Evolutionary conservation across 148 eudicot genomes (phyloP), one percentile per base, ranked within the genome.

Genomic region (Chenopodium quinoa): DNA sequence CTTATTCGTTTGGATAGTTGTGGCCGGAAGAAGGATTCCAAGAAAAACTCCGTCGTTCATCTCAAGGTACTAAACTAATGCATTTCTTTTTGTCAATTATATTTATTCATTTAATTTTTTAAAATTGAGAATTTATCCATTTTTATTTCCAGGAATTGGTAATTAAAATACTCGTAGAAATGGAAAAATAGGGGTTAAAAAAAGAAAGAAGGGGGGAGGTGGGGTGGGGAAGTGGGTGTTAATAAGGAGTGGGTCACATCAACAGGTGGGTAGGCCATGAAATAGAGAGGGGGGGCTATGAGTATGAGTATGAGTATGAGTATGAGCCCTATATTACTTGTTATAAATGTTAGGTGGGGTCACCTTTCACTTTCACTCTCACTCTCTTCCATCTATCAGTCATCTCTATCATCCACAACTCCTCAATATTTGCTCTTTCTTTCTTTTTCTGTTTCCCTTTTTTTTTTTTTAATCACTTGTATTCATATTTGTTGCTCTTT

Each of bases 171-270:
- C 23, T 23, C 23, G 23, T 23, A 23, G 23, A 27, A 27, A 1
- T 27, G 29, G 29, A 27, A 27, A 27, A 27, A 27, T 27, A 27
- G 29, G 29, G 29, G 2, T 1, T 31, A 31, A 31, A 31, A 31
- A 31, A 50, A 48, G 14, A 12, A 9, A 50, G 13, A 2, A 50
- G 3, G 16, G 9, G 9, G 12, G 13, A 0, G 62, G 62, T 2
- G 62, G 16, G 4, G 62, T 12, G 62, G 62, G 60, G 54, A 78
- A 89, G 85, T 82, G 88, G 86, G 56, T 85, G 91, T 87, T 89
- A 70, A 88, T 78, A 85, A 84, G 73, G 48, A 88, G 91, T 88
- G 91, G 92, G 91, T 92, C 93, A 92, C 93, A 89, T 89, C 92
- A 87, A 73, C 89, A 83, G 90, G 90, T 83, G 85, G 81, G 47